phyloP scores from a whole-genome alignment of 371 early-diverging fungal species.

The Mucor mucedo region DNA sequence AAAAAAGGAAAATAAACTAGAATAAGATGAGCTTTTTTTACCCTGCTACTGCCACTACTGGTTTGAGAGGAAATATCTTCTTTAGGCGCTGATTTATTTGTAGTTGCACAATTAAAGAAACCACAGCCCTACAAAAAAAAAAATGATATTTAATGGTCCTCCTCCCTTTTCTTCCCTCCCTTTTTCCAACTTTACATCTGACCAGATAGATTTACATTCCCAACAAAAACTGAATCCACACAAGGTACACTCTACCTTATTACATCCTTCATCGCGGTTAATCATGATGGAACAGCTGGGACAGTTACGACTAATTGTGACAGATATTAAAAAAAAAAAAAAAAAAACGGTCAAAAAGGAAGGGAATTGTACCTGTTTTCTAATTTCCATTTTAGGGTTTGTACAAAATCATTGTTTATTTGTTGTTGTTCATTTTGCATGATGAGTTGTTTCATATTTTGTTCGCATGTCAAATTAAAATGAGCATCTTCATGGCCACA shows the following conservation, averaged over 20 bases:
- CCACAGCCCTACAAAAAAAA: slow-evolving; percentile 26
- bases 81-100: not conserved
- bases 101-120: slow-evolving; percentile 29
- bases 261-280: slow-evolving; percentile 75
- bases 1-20: not conserved
- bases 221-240: slow-evolving; percentile 76
- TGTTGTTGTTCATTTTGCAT: slow-evolving; percentile 10
- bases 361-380: slow-evolving; percentile 10
- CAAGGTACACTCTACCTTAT: slow-evolving; percentile 71
- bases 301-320: slow-evolving; percentile 49
- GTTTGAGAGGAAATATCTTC: not conserved
- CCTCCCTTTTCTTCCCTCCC: not conserved
- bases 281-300: slow-evolving; percentile 72
- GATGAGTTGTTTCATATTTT: slow-evolving; percentile 47
- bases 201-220: slow-evolving; percentile 42
- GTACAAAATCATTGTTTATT: slow-evolving; percentile 34
- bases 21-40: not conserved
- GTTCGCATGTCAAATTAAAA: slow-evolving; percentile 49
- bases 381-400: slow-evolving; percentile 58
- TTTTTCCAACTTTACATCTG: slow-evolving; percentile 21
- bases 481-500: slow-evolving; percentile 62
- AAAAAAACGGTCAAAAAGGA: not conserved
- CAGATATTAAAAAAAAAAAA: not conserved
- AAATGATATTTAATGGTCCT: not conserved
- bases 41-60: slow-evolving; percentile 1